Evolutionary conservation across 768 basidiomycete genomes (phyloP), one percentile per base, ranked within the genome.

Genomic region (Mycena kentingensis): DNA sequence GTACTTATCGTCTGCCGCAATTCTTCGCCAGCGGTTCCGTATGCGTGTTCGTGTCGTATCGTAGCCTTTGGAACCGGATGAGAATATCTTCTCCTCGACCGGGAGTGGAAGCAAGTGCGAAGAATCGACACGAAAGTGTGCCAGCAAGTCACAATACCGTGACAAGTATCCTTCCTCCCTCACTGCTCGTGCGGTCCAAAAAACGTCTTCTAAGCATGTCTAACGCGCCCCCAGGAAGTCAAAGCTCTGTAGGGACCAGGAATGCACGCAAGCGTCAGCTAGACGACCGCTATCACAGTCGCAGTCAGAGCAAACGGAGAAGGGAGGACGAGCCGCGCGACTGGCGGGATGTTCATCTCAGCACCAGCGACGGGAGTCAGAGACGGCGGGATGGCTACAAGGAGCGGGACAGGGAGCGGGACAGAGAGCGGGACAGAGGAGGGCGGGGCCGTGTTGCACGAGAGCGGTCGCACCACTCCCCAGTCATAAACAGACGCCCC

Each of bases 171-270:
- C 44, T 46, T 61, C 56, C 65, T 63, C 56, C 58, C 53, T 63
- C 47, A 48, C 75, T 73, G 70, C 86, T 87, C 87, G 85, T 88
- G 87, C 85, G 87, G 86, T 85, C 76, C 79, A 76, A 84, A 86
- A 85, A 86, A 77, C 77, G 63, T 54, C 57, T 62, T 51, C 59
- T 64, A 66, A 78, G 79, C 72, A 81, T 90, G 87, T 83, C 88
- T 90, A 88, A 91, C 81, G 71, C 83, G 67, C 76, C 84, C 77
- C 79, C 88, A 90, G 88, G 88, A 78, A 51, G 58, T 25, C 39
- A 47, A 52, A 48, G 46, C 44, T 50, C 31, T 52, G 5, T 42
- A 60, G 58, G 57, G 37, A 59, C 51, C 32, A 49, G 54, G 19
- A 49, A 52, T 60, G 51, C 29, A 35, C 76, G 79, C 69, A 90